Evolutionary conservation across 257 asterid species (phyloP).

Genomic region (Vinca minor): DNA sequence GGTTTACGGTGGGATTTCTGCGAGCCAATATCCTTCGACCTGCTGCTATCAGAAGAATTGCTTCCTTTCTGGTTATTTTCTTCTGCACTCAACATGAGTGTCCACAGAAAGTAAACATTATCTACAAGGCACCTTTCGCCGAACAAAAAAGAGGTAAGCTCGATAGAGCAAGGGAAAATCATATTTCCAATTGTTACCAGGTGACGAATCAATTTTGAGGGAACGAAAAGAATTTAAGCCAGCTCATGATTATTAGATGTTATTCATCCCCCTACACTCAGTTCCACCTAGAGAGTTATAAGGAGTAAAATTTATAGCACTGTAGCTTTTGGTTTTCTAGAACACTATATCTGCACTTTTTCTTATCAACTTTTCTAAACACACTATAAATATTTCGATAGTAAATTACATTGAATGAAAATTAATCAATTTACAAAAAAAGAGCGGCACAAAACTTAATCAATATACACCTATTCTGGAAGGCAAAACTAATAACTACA

Average conservation of each 20-base stretch:
- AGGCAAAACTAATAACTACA: background rate
- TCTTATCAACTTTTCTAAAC: background rate
- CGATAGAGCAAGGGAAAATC: too few species aligned
- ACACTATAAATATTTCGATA: background rate
- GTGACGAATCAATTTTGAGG: too few species aligned
- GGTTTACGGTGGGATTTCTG: slow-evolving; percentile 48
- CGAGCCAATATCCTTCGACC: slow-evolving; percentile 38
- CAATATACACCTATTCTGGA: too few species aligned
- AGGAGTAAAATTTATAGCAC: background rate
- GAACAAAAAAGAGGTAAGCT: slow-evolving; percentile 1
- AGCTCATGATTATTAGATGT: too few species aligned
- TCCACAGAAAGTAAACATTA: slow-evolving; percentile 8
- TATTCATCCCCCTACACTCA: background rate
- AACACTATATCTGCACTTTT: background rate
- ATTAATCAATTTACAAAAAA: background rate
- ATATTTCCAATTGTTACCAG: too few species aligned
- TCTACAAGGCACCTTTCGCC: background rate
- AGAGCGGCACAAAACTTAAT: too few species aligned
- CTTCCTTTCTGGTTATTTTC: slow-evolving; percentile 56
- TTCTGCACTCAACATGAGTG: slow-evolving; percentile 29
- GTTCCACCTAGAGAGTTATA: background rate
- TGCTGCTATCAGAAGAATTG: slow-evolving; percentile 41
- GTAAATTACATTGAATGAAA: background rate
- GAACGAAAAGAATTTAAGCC: too few species aligned
- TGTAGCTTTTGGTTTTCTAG: background rate